phyloP scores from a whole-genome alignment of 306 rosid species.

The Glycine latifolia region DNA sequence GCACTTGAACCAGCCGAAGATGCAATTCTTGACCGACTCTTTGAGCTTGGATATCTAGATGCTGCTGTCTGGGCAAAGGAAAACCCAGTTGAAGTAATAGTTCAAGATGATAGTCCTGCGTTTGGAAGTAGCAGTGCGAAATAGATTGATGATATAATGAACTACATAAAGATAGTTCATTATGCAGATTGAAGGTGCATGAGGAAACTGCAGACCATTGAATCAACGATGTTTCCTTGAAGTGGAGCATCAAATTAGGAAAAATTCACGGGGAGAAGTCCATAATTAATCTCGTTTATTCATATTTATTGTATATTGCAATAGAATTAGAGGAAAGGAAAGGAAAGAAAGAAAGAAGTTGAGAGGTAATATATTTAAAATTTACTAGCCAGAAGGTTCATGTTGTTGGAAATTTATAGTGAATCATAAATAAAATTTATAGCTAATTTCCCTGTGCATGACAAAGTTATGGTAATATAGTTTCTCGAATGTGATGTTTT shows the following conservation, averaged over 20 bases:
- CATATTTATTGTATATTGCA: slow-evolving; percentile 41
- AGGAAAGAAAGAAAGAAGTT: not conserved
- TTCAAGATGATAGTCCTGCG: slow-evolving; percentile 58
- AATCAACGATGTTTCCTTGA: slow-evolving; percentile 39
- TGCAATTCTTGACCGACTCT: slow-evolving; percentile 73
- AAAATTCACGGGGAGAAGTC: slow-evolving; percentile 11
- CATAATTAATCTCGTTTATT: slow-evolving; percentile 12
- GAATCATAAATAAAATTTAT: slow-evolving; percentile 33
- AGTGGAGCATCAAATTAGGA: slow-evolving; percentile 28
- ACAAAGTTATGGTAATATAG: slow-evolving; percentile 18
- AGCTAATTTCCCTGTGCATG: not conserved
- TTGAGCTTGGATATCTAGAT: slow-evolving; percentile 84
- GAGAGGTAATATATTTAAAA: slow-evolving; percentile 28
- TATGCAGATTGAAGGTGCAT: slow-evolving; percentile 39
- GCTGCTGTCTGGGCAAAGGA: slow-evolving; percentile 88
- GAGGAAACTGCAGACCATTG: slow-evolving; percentile 25
- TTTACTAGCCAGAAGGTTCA: slow-evolving; percentile 19
- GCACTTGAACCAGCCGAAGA: slow-evolving; percentile 90
- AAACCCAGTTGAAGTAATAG: slow-evolving; percentile 71
- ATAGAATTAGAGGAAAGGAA: slow-evolving; percentile 30
- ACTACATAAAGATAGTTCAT: slow-evolving; percentile 15
- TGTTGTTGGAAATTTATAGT: slow-evolving; percentile 41
- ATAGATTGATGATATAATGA: slow-evolving; percentile 15
- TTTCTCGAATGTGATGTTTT: slow-evolving; percentile 3
- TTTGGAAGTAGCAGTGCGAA: slow-evolving; percentile 44